Conservation (phyloP, 2,329 filamentous ascomycete species). For the Diplodia sapinea region DNA sequence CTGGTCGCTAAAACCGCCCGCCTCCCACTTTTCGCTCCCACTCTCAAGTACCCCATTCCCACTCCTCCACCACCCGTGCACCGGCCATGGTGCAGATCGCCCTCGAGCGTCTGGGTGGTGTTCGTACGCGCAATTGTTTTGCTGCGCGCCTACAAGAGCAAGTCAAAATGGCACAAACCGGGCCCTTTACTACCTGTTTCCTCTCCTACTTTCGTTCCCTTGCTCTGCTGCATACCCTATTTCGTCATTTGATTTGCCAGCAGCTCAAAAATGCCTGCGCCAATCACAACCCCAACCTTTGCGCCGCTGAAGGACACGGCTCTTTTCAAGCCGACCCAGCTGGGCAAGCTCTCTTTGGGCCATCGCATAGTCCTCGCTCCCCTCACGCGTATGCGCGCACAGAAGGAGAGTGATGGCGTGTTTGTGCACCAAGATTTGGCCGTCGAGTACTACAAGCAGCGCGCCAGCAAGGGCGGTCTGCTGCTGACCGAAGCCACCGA, state of each 20-base stretch:
- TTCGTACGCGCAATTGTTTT: not conserved
- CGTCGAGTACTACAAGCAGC: constrained; percentile 43
- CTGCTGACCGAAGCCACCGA: constrained; percentile 46
- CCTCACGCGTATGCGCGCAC: constrained; percentile 32
- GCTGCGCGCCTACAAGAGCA: constrained; percentile 6
- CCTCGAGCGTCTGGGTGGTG: not conserved
- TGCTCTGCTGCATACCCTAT: not conserved
- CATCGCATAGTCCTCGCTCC: constrained; percentile 32
- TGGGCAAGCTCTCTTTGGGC: constrained; percentile 35
- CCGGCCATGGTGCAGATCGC: not conserved
- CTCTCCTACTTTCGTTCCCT: constrained; percentile 1
- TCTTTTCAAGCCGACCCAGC: constrained; percentile 43
- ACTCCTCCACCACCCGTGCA: constrained; percentile 21
- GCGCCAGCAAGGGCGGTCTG: constrained; percentile 44
- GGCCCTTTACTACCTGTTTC: not conserved
- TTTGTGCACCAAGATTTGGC: constrained; percentile 42
- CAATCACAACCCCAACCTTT: constrained; percentile 41
- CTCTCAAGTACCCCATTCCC: constrained; percentile 25
- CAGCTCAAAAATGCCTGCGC: constrained; percentile 39
- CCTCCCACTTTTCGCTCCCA: constrained; percentile 26
- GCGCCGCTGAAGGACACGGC: constrained; percentile 42
- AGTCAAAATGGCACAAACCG: constrained; percentile 10
- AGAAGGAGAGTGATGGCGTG: constrained; percentile 40
- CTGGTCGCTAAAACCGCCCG: constrained; percentile 2
- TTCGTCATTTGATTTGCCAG: not conserved